Evolutionary conservation across 2,329 filamentous ascomycete genomes (phyloP), one percentile per base, ranked within the genome.

Genomic region (Diaporthe humulicola): DNA sequence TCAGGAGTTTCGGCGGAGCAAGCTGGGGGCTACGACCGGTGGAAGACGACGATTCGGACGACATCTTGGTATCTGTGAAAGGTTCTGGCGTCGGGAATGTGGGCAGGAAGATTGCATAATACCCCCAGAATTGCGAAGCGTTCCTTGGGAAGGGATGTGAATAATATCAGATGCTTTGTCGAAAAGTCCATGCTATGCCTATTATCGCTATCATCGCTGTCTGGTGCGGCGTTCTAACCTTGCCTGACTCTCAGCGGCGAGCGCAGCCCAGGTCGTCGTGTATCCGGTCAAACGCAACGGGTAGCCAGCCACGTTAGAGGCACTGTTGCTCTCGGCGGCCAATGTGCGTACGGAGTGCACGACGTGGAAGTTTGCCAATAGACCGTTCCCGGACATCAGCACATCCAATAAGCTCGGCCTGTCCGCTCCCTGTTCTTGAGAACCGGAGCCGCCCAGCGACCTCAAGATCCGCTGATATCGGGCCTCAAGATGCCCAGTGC

Each of bases 41-140:
- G 17, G 88, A 89, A 14, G 89, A 91, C 36, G 91, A 91, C 42
- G 90, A 93, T 57, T 91, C 91, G 45, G 90, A 86, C 25, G 94
- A 98, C 82, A 89, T 98, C 70, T 90, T 98, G 76, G 88, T 99
- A 79, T 97, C 95, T 78, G 93, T 99, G 57, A 98, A 98, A 81
- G 97, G 97, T 42, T 92, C 92, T 79, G 97, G 97, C 57, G 94
- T 99, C 75, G 97, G 97, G 40, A 99, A 98, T 82, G 94, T 98
- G 66, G 96, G 96, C 71, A 91, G 96, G 81, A 98, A 98, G 86
- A 93, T 98, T 80, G 90, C 89, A 79, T 91, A 84, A 84, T 52
- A 79, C 48, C 67, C 61, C 50, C 36, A 36, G 6, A 38, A 48
- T 61, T 70, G 54, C 45, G 60, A 45, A 66, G 61, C 36, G 66